Evolutionary conservation across 2,329 filamentous ascomycete species (phyloP).

Genomic region (Calonectria ilicicola): DNA sequence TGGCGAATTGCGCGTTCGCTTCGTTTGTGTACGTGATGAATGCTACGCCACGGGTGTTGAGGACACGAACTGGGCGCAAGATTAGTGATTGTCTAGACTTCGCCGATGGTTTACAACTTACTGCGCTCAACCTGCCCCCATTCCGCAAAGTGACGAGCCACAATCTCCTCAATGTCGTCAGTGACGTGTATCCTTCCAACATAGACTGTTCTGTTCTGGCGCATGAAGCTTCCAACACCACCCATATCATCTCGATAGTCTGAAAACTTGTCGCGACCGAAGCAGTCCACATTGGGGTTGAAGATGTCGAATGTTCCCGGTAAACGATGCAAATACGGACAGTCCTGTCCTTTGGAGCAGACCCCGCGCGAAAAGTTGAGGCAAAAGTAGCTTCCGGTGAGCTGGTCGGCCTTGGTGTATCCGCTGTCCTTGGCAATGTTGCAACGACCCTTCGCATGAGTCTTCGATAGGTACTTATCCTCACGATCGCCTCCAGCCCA

Average conservation of each 20-base stretch:
- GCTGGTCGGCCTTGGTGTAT: slow-evolving; percentile 81
- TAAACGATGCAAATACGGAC: slow-evolving; percentile 91
- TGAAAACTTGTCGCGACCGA: slow-evolving; percentile 85
- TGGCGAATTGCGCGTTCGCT: slow-evolving; percentile 89
- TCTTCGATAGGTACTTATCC: slow-evolving; percentile 88
- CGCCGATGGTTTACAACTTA: slow-evolving; percentile 41
- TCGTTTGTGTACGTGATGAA: slow-evolving; percentile 97
- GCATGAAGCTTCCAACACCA: slow-evolving; percentile 92
- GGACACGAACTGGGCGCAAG: slow-evolving; percentile 70
- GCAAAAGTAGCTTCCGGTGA: slow-evolving; percentile 89
- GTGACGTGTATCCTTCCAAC: slow-evolving; percentile 94
- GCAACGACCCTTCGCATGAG: slow-evolving; percentile 85
- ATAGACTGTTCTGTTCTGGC: slow-evolving; percentile 94
- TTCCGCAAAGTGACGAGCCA: slow-evolving; percentile 94
- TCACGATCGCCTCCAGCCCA: slow-evolving; percentile 97
- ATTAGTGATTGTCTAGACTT: slow-evolving; percentile 25
- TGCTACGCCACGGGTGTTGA: slow-evolving; percentile 89
- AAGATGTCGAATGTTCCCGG: slow-evolving; percentile 90
- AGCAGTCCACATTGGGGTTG: slow-evolving; percentile 95
- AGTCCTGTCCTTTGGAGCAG: slow-evolving; percentile 90
- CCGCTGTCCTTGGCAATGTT: slow-evolving; percentile 84
- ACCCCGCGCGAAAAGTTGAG: slow-evolving; percentile 88
- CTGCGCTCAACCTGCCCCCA: slow-evolving; percentile 92
- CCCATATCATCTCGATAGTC: slow-evolving; percentile 99
- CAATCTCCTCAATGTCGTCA: slow-evolving; percentile 97